These are phyloP conservation scores for Chamaenerion angustifolium DNA, from an alignment of 345 rosid species.

Conservation along the genomic window DNA sequence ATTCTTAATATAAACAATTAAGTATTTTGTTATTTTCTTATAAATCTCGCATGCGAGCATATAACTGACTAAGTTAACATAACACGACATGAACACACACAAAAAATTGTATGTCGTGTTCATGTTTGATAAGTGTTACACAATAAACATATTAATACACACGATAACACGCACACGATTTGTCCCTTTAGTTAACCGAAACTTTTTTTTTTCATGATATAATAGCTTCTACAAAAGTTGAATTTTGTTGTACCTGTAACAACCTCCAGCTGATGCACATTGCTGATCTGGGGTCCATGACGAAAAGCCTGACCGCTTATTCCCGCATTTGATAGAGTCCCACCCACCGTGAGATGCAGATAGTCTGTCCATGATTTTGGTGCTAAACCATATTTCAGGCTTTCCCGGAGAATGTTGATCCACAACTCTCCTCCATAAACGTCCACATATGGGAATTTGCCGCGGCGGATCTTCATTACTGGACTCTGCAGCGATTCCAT, in stretches of 20 bases:
- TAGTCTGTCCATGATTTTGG: slow-evolving; percentile 97
- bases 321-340: slow-evolving; percentile 91
- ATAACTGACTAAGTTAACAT: too few species aligned
- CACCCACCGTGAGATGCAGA: slow-evolving; percentile 84
- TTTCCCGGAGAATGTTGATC: slow-evolving; percentile 70
- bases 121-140: too few species aligned
- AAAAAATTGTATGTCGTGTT: too few species aligned
- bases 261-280: slow-evolving; percentile 80
- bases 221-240: not conserved
- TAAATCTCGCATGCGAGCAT: too few species aligned
- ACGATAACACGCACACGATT: too few species aligned
- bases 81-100: too few species aligned
- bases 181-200: too few species aligned
- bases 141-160: too few species aligned
- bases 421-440: slow-evolving; percentile 87
- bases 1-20: too few species aligned
- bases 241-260: slow-evolving; percentile 55
- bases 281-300: slow-evolving; percentile 94
- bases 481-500: slow-evolving; percentile 53
- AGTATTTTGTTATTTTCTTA: too few species aligned
- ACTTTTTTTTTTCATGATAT: too few species aligned
- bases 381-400: slow-evolving; percentile 63
- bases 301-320: slow-evolving; percentile 89
- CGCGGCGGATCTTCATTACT: slow-evolving; percentile 30
- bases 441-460: slow-evolving; percentile 43